Percentiles rank a stretch among this genome's conserved stretches.
Evolutionary conservation across 176 grass and related monocot genomes (phyloP).

Genomic region (Cenchrus fungigraminus): DNA sequence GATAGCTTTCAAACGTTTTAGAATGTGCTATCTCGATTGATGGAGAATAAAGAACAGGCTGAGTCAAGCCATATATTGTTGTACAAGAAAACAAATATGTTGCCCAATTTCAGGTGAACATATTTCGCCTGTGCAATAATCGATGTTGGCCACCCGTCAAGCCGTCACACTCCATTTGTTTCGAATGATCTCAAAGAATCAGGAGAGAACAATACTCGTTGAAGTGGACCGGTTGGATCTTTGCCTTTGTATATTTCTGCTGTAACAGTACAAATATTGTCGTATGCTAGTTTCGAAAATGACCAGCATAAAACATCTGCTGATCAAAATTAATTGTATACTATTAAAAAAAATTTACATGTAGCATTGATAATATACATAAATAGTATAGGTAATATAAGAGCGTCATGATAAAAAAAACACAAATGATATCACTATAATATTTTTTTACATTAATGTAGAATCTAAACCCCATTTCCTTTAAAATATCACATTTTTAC

Average conservation of each 20-base stretch:
- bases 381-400: no score
- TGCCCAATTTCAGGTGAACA: neutral
- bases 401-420: no score
- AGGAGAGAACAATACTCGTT: conserved; percentile 4
- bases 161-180: neutral
- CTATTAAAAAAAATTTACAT: no score
- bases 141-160: neutral
- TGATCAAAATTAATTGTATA: no score
- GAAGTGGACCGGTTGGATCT: neutral
- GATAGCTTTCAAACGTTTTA: conserved; percentile 39
- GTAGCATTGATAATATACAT: no score
- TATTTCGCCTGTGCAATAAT: neutral
- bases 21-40: conserved; percentile 1
- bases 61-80: neutral
- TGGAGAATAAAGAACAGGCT: neutral
- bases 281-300: no score
- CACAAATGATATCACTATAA: no score
- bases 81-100: neutral
- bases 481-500: no score
- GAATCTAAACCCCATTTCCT: no score
- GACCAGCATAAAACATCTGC: no score
- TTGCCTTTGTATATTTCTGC: neutral
- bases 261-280: neutral
- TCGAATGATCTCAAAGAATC: conserved; percentile 3
- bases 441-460: no score